phyloP scores from a whole-genome alignment of 1,284 basidiomycete genomes.

The Vanrija sp. region DNA sequence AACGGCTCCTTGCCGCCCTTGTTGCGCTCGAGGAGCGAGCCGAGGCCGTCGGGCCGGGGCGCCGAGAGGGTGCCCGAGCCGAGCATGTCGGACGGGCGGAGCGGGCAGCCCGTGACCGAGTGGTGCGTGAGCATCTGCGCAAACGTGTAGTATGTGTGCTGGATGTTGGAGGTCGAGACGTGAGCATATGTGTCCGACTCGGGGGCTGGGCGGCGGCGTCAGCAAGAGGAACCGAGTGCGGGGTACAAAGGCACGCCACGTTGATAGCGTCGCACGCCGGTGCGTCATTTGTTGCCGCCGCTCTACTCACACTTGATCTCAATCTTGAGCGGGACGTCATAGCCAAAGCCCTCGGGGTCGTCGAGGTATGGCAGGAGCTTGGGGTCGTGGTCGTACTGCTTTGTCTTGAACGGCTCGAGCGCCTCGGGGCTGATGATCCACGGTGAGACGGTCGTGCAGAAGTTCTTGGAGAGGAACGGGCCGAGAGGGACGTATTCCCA shows the following conservation, averaged over 20 bases:
- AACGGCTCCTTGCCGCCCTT: constrained; percentile 11
- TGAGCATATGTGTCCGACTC: constrained; percentile 3
- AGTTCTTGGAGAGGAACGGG: constrained; percentile 30
- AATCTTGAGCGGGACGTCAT: constrained; percentile 11
- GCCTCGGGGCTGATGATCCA: constrained; percentile 26
- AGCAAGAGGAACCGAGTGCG: neutral
- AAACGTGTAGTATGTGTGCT: constrained; percentile 20
- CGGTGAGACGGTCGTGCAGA: constrained; percentile 26
- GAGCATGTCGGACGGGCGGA: constrained; percentile 27
- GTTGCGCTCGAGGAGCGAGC: constrained; percentile 22
- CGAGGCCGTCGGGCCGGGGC: constrained; percentile 15
- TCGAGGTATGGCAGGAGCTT: constrained; percentile 20
- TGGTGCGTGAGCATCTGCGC: constrained; percentile 32
- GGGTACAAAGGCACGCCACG: constrained; percentile 2
- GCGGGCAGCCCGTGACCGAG: constrained; percentile 21
- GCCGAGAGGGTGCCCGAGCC: constrained; percentile 30
- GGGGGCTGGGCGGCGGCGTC: neutral
- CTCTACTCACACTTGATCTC: constrained; percentile 11
- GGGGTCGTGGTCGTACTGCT: constrained; percentile 17
- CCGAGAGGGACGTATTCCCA: constrained; percentile 24
- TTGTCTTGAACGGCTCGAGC: constrained; percentile 21
- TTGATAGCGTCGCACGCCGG: neutral
- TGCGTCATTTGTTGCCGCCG: too few species aligned
- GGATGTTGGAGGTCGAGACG: constrained; percentile 4
- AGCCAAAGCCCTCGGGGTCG: constrained; percentile 14